Evolutionary conservation across 352 stramenopile species (phyloP).

Genomic region (Globisporangium barbulae): DNA sequence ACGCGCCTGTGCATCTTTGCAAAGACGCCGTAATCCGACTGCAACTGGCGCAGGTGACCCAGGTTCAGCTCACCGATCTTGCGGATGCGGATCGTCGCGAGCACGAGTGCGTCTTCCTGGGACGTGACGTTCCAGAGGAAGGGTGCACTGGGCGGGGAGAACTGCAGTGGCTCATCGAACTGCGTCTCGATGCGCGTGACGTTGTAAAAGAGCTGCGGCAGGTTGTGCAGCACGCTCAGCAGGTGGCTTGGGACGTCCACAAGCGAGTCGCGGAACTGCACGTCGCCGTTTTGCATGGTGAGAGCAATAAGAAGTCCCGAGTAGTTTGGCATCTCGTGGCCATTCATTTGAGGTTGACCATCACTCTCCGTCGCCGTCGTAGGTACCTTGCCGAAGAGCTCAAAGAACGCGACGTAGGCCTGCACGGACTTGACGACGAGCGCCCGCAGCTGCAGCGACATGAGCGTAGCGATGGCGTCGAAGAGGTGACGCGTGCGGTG

Average conservation of each 20-base stretch:
- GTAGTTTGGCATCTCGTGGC: background rate
- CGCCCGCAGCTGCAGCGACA: conserved; percentile 70
- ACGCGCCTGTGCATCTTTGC: conserved; percentile 31
- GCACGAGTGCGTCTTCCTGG: conserved; percentile 56
- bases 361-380: conserved; percentile 1
- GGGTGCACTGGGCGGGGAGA: conserved; percentile 20
- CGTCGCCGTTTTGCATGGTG: conserved; percentile 11
- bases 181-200: conserved; percentile 62
- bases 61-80: conserved; percentile 63
- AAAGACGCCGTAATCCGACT: conserved; percentile 40
- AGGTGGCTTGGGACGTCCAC: conserved; percentile 53
- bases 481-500: conserved; percentile 48
- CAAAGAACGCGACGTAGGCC: conserved; percentile 67
- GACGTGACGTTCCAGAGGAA: conserved; percentile 72
- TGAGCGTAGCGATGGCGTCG: conserved; percentile 56
- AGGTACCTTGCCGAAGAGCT: conserved; percentile 35
- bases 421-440: conserved; percentile 64
- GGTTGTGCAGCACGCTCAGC: conserved; percentile 66
- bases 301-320: conserved; percentile 12
- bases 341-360: background rate
- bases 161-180: conserved; percentile 36
- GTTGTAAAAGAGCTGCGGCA: conserved; percentile 65
- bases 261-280: conserved; percentile 44
- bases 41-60: conserved; percentile 29
- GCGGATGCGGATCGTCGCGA: conserved; percentile 54